Percentiles rank a stretch among this genome's conserved stretches.
Evolutionary conservation across 2,329 filamentous ascomycete genomes (phyloP).

Genomic region (Penicillium freii): DNA sequence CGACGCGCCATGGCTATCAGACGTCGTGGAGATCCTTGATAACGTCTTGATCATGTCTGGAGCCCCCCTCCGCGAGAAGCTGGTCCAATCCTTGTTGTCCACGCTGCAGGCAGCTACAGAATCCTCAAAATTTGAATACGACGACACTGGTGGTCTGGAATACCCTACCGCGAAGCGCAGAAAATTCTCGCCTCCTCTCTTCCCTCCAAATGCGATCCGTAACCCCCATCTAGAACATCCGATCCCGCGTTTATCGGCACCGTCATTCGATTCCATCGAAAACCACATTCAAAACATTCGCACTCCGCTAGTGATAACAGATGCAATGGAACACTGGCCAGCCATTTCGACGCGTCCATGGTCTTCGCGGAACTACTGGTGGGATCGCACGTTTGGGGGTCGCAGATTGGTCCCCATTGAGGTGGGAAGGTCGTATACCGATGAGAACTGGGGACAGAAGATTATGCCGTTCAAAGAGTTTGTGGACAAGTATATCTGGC

Average conservation of each 20-base stretch:
- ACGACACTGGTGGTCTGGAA: background rate
- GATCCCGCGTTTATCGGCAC: slow-evolving; percentile 43
- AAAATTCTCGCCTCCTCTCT: slow-evolving; percentile 33
- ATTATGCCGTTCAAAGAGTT: slow-evolving; percentile 75
- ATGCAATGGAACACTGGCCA: slow-evolving; percentile 69
- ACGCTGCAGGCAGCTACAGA: slow-evolving; percentile 28
- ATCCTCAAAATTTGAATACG: slow-evolving; percentile 2
- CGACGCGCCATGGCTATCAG: slow-evolving; percentile 50
- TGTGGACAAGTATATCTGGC: slow-evolving; percentile 59
- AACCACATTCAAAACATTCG: slow-evolving; percentile 52
- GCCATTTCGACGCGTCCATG: slow-evolving; percentile 68
- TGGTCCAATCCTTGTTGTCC: slow-evolving; percentile 40
- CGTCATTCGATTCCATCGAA: slow-evolving; percentile 62
- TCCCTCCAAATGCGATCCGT: slow-evolving; percentile 34
- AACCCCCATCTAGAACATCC: slow-evolving; percentile 37
- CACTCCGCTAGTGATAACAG: slow-evolving; percentile 67
- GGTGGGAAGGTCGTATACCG: slow-evolving; percentile 81
- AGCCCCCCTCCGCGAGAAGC: slow-evolving; percentile 55
- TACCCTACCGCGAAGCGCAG: slow-evolving; percentile 29
- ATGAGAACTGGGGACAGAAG: slow-evolving; percentile 78
- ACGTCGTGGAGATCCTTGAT: slow-evolving; percentile 67
- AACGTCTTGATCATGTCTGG: slow-evolving; percentile 74
- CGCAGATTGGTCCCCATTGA: slow-evolving; percentile 81
- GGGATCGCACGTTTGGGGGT: slow-evolving; percentile 71
- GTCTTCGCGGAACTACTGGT: slow-evolving; percentile 70